Conservation (phyloP, 1,284 basidiomycete species). For the Schizophyllum amplum region DNA sequence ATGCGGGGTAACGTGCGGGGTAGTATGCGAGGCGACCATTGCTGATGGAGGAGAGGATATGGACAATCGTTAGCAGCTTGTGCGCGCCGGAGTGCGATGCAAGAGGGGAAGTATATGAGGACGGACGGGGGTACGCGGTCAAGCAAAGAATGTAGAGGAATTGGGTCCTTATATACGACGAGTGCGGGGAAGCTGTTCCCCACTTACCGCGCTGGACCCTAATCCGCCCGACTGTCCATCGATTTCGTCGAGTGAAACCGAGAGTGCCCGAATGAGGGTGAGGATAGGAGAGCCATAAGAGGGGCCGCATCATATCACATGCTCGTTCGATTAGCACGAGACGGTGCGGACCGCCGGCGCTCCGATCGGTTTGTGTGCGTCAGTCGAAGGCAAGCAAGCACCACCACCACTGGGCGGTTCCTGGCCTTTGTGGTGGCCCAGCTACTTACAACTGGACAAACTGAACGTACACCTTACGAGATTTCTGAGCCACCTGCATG, state of each 20-base stretch:
- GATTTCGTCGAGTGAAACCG: background rate
- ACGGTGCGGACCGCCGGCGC: background rate
- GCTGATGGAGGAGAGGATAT: slow-evolving; percentile 13
- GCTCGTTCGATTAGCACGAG: background rate
- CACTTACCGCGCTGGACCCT: background rate
- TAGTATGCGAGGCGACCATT: slow-evolving; percentile 57
- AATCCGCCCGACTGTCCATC: background rate
- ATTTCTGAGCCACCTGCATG: too few relatives aligned
- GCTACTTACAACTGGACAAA: too few relatives aligned
- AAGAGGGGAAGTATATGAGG: too few relatives aligned
- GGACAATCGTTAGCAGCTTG: too few relatives aligned
- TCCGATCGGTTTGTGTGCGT: too few relatives aligned
- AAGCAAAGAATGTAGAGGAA: background rate
- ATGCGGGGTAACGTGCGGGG: slow-evolving; percentile 78
- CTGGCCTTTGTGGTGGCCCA: too few relatives aligned
- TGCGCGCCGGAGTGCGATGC: too few relatives aligned
- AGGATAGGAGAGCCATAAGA: background rate
- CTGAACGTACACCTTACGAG: too few relatives aligned
- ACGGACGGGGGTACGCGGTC: background rate
- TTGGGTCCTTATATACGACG: background rate
- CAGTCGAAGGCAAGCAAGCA: too few relatives aligned
- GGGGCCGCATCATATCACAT: background rate
- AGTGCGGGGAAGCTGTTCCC: background rate
- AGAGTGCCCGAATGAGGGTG: background rate
- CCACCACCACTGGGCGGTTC: too few relatives aligned